These are phyloP conservation scores for Emiliania huxleyi DNA, from an alignment of 78 protist genomes.

Conservation along the genomic window DNA sequence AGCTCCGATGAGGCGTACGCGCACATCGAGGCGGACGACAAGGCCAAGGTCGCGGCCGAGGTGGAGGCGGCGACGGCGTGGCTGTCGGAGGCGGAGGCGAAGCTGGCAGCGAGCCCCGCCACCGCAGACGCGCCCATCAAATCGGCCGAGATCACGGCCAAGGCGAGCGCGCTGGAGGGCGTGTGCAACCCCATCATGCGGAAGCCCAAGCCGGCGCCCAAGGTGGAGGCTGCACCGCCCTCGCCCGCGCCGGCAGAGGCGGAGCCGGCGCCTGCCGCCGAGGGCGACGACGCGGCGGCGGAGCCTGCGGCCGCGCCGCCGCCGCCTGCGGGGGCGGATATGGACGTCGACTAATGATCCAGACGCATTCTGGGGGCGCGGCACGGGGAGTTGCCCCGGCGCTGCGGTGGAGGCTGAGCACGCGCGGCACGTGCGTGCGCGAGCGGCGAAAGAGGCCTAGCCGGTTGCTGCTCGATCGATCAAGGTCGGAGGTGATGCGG, in stretches of 20 bases:
- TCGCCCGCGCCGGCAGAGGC: background rate
- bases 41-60: background rate
- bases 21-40: background rate
- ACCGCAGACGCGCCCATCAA: background rate
- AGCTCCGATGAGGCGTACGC: background rate
- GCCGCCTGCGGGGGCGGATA: background rate
- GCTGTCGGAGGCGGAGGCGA: background rate
- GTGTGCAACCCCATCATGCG: background rate
- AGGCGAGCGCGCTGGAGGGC: background rate
- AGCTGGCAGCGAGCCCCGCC: background rate
- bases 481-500: too few species aligned
- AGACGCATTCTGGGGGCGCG: too few species aligned
- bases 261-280: background rate
- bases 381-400: too few species aligned
- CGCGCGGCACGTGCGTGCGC: too few species aligned
- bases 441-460: too few species aligned
- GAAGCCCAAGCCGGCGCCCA: constrained; percentile 10
- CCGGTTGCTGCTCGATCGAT: too few species aligned
- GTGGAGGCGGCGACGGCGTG: background rate
- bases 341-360: background rate
- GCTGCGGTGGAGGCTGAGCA: too few species aligned
- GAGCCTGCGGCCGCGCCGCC: background rate
- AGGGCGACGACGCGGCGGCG: background rate
- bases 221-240: background rate
- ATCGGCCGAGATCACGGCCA: background rate